phyloP scores from a whole-genome alignment of 352 stramenopile genomes.

The Globisporangium cederbergense region DNA sequence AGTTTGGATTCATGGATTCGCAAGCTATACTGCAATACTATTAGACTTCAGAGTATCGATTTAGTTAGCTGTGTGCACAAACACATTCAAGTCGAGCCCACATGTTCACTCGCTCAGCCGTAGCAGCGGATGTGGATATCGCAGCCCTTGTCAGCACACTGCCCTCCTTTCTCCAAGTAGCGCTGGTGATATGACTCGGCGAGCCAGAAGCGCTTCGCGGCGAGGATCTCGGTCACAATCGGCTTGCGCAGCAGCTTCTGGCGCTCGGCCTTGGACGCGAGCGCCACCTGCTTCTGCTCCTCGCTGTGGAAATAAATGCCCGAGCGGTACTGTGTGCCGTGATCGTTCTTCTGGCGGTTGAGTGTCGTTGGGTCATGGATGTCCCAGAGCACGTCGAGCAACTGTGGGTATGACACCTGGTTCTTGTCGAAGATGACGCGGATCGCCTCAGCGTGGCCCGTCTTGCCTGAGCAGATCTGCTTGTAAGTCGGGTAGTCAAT shows the following conservation, averaged over 20 bases:
- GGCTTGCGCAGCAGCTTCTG: constrained; percentile 65
- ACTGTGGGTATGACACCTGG: constrained; percentile 77
- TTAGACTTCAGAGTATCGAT: not conserved
- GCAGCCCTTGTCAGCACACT: constrained; percentile 91
- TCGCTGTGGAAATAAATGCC: constrained; percentile 94
- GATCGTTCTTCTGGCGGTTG: constrained; percentile 86
- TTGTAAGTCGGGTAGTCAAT: constrained; percentile 92
- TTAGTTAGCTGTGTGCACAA: not conserved
- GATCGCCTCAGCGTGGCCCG: constrained; percentile 94
- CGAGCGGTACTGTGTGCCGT: constrained; percentile 94
- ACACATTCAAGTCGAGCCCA: not conserved
- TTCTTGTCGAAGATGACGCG: constrained; percentile 90
- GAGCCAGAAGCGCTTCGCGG: constrained; percentile 86
- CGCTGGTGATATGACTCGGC: constrained; percentile 96
- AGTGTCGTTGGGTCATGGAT: constrained; percentile 93
- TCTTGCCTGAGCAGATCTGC: constrained; percentile 91
- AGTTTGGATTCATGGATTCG: too few relatives aligned
- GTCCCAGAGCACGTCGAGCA: constrained; percentile 79
- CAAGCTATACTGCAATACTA: too few relatives aligned
- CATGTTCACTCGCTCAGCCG: constrained; percentile 30
- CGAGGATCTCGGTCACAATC: constrained; percentile 92
- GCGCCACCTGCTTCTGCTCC: constrained; percentile 73
- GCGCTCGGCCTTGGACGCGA: constrained; percentile 61
- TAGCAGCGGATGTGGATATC: constrained; percentile 92
- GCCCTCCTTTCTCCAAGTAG: constrained; percentile 95